phyloP scores from a whole-genome alignment of 1,284 basidiomycete species.

The Irpex rosettiformis region DNA sequence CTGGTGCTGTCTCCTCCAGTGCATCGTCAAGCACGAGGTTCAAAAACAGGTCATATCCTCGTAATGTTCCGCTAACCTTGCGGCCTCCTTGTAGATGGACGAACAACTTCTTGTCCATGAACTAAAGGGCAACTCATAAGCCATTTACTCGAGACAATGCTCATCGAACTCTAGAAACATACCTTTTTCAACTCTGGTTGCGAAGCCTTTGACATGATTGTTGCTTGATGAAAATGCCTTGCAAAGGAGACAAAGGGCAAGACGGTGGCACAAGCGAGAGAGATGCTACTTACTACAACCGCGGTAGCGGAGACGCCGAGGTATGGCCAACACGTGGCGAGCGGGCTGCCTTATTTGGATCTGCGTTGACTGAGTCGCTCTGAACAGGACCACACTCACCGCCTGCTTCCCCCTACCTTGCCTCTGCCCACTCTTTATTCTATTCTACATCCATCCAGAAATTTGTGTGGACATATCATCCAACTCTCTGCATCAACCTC shows the following conservation, averaged over 20 bases:
- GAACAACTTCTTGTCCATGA: slow-evolving; percentile 98
- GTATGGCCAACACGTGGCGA: not conserved
- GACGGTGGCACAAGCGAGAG: not conserved
- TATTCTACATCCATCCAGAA: not conserved
- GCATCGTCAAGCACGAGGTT: slow-evolving; percentile 98
- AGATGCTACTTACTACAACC: slow-evolving; percentile 11
- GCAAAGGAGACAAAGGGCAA: not conserved
- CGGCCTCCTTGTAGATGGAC: slow-evolving; percentile 95
- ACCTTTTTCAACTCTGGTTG: slow-evolving; percentile 96
- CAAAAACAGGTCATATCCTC: slow-evolving; percentile 98
- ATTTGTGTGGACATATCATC: not conserved
- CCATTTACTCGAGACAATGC: slow-evolving; percentile 1
- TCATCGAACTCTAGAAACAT: slow-evolving; percentile 5
- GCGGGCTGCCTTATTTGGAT: slow-evolving; percentile 1
- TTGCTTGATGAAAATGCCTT: no score
- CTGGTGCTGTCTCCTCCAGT: slow-evolving; percentile 85
- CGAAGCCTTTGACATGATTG: slow-evolving; percentile 83
- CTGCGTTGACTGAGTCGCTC: not conserved
- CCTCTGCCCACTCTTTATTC: not conserved
- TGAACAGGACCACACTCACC: not conserved
- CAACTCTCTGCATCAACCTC: not conserved
- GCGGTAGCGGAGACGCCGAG: not conserved
- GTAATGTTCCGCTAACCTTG: slow-evolving; percentile 92
- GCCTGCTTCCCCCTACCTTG: not conserved
- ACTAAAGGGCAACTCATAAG: slow-evolving; percentile 47